phyloP scores from a whole-genome alignment of 352 stramenopile species.

The Plasmopara viticola region DNA sequence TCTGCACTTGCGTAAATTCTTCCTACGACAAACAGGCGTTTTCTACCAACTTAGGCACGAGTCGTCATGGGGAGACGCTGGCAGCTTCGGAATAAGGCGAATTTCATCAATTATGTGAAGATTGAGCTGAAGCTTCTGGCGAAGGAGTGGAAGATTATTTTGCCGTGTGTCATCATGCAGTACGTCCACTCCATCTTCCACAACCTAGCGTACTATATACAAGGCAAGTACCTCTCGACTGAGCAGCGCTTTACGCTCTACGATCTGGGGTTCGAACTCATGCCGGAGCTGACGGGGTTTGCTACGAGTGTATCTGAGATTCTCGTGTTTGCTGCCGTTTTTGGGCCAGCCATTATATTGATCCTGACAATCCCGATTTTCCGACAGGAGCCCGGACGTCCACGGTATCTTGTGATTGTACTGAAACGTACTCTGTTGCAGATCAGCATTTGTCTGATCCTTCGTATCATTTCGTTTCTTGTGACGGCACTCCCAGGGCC shows the following conservation, averaged over 20 bases:
- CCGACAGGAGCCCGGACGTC: conserved; percentile 49
- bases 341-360: conserved; percentile 64
- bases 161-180: conserved; percentile 79
- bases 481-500: conserved; percentile 63
- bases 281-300: conserved; percentile 51
- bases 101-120: conserved; percentile 54
- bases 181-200: conserved; percentile 81
- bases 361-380: conserved; percentile 61
- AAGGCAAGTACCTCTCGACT: conserved; percentile 50
- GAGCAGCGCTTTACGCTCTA: conserved; percentile 71
- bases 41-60: neutral
- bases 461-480: conserved; percentile 79
- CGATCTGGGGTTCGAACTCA: conserved; percentile 70
- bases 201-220: conserved; percentile 84
- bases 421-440: conserved; percentile 78
- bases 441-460: conserved; percentile 61
- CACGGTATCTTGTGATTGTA: conserved; percentile 74
- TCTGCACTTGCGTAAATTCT: no score
- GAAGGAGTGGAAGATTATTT: conserved; percentile 65
- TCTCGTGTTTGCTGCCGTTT: conserved; percentile 69
- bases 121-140: conserved; percentile 56
- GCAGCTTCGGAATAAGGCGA: conserved; percentile 46
- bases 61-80: conserved; percentile 26
- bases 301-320: conserved; percentile 54
- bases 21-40: no score